Evolutionary conservation across 2,329 filamentous ascomycete genomes (phyloP), one percentile per base, ranked within the genome.

Genomic region (Diaporthe destruens): DNA sequence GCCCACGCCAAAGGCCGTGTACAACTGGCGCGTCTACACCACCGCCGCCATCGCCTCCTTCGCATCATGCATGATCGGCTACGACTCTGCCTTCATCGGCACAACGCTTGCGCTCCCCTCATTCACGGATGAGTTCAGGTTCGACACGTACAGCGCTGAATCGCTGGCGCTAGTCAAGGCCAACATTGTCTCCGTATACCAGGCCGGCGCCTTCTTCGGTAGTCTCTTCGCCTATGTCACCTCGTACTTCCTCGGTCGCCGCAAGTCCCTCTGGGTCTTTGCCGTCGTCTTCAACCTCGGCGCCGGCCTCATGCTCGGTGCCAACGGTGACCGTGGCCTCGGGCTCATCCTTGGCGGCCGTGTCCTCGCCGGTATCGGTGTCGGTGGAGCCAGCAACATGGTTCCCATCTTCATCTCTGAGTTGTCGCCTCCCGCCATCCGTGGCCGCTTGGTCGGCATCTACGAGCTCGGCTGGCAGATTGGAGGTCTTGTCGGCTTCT

Each of bases 131-230:
- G 93, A 95, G 79, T 96, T 96, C 80, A 77, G 84, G 18, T 91
- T 95, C 77, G 83, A 80, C 2, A 77, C 81, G 2, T 88, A 91
- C 82, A 81, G 79, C 6, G 69, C 79, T 0, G 71, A 77, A 3
- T 78, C 88, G n/a, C 82, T 90, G 34, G 87, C 90, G 39, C 81
- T 93, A 5, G 84, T 93, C 61, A 91, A 90, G 78, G 85, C 91
- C 77, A 96, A 95, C 80, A 94, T 95, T 74, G 93, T 95, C 67
- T 94, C 92, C 34, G 89, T 92, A 69, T 95, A 94, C 83, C 94
- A 96, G 81, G 94, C 93, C 12, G 93, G 93, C 73, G 93, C 93
- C 73, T 95, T 96, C 84, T 95, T 96, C 77, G 94, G 94, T 66
- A 89, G 91, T n/a, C 83, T 94, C 53, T 87, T 88, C 73, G 92